Evolutionary conservation across 306 rosid genomes (phyloP).

Genomic region (Cicer bijugum): DNA sequence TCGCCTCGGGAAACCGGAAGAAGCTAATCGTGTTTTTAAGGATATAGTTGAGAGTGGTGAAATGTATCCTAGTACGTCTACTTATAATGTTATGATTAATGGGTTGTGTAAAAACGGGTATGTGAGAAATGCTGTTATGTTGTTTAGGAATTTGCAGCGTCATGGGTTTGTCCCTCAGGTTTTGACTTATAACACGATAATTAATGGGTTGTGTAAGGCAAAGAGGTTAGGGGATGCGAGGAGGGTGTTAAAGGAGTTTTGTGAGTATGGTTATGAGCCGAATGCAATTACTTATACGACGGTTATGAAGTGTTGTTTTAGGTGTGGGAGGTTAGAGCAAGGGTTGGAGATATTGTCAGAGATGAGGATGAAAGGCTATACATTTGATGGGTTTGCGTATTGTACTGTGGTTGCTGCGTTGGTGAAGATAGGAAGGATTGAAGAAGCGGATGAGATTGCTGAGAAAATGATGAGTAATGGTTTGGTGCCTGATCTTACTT

Average conservation of each 20-base stretch:
- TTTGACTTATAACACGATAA: slow-evolving; percentile 68
- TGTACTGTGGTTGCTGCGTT: slow-evolving; percentile 75
- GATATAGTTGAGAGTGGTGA: slow-evolving; percentile 49
- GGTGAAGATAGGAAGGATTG: slow-evolving; percentile 62
- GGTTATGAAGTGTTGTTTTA: slow-evolving; percentile 72
- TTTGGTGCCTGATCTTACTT: slow-evolving; percentile 62
- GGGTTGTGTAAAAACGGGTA: slow-evolving; percentile 73
- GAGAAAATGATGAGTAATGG: slow-evolving; percentile 59
- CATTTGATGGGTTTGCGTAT: slow-evolving; percentile 72
- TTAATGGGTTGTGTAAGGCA: slow-evolving; percentile 75
- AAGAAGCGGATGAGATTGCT: slow-evolving; percentile 62
- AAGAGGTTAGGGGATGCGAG: slow-evolving; percentile 54
- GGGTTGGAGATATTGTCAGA: slow-evolving; percentile 69
- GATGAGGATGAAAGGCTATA: slow-evolving; percentile 68
- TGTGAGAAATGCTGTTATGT: slow-evolving; percentile 58
- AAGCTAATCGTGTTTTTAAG: slow-evolving; percentile 63
- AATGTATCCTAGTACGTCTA: slow-evolving; percentile 50
- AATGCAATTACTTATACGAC: slow-evolving; percentile 70
- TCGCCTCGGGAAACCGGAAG: slow-evolving; percentile 71
- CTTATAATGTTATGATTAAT: slow-evolving; percentile 68
- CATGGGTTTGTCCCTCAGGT: slow-evolving; percentile 69
- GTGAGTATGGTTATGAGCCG: slow-evolving; percentile 60
- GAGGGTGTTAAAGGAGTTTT: slow-evolving; percentile 59
- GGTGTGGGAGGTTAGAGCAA: slow-evolving; percentile 50
- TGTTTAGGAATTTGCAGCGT: slow-evolving; percentile 66